Evolutionary conservation across 257 asterid species (phyloP).

Genomic region (Anisodus tanguticus): DNA sequence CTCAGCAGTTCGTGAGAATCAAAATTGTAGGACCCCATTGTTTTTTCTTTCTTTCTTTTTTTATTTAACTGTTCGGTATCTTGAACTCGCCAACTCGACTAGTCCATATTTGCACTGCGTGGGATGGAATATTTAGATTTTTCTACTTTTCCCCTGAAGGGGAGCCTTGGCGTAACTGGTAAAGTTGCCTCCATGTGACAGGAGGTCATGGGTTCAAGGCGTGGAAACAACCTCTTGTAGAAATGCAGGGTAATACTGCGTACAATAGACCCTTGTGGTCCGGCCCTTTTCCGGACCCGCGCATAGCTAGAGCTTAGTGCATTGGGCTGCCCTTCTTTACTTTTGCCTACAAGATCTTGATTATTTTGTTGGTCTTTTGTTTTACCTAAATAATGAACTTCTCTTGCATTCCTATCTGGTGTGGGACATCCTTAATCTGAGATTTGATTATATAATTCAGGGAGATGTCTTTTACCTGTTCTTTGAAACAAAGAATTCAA

Average conservation of each 20-base stretch:
- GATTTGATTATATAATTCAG: slow-evolving; percentile 51
- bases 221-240: no score
- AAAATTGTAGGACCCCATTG: background rate
- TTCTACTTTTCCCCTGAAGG: background rate
- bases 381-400: background rate
- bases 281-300: no score
- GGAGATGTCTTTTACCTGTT: slow-evolving; percentile 75
- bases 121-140: background rate
- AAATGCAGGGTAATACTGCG: no score
- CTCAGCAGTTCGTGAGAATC: background rate
- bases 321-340: background rate
- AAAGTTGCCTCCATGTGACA: no score
- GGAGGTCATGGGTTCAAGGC: no score
- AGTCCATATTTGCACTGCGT: background rate
- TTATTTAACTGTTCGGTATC: background rate
- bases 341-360: slow-evolving; percentile 15
- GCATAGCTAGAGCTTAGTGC: no score
- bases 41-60: background rate
- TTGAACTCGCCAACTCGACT: background rate
- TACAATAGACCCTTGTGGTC: no score
- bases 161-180: no score
- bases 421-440: slow-evolving; percentile 33
- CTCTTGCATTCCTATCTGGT: slow-evolving; percentile 18
- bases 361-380: background rate
- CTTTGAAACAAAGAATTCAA: slow-evolving; percentile 84